Percentiles rank a stretch among this genome's conserved stretches.
phyloP scores from a whole-genome alignment of 2,329 filamentous ascomycete species.

The Xylaria digitata region DNA sequence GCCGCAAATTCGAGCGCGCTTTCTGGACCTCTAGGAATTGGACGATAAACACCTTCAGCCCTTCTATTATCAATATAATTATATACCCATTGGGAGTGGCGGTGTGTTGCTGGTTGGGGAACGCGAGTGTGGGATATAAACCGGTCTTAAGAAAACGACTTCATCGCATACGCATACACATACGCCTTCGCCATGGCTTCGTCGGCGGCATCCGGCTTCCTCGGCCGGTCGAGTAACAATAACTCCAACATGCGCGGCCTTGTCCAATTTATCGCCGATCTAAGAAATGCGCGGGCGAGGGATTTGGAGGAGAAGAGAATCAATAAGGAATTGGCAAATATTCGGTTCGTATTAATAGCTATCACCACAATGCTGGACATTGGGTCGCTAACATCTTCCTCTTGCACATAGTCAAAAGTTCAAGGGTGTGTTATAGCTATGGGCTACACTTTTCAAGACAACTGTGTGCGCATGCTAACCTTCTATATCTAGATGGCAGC shows the following conservation, averaged over 20 bases:
- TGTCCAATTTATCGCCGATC: slow-evolving; percentile 97
- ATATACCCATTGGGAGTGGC: slow-evolving; percentile 33
- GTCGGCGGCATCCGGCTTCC: slow-evolving; percentile 66
- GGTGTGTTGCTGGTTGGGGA: slow-evolving; percentile 32
- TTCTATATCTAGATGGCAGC: slow-evolving; percentile 72
- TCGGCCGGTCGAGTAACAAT: slow-evolving; percentile 73
- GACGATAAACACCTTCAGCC: slow-evolving; percentile 26
- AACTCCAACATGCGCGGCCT: slow-evolving; percentile 82
- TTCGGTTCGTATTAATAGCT: slow-evolving; percentile 68
- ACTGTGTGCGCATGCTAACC: slow-evolving; percentile 41
- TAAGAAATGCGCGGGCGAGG: slow-evolving; percentile 92
- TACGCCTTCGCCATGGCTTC: slow-evolving; percentile 62
- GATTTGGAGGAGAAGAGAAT: slow-evolving; percentile 99
- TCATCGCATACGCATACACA: slow-evolving; percentile 25
- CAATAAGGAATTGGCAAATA: slow-evolving; percentile 99
- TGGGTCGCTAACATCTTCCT: slow-evolving; percentile 34
- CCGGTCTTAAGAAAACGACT: slow-evolving; percentile 39
- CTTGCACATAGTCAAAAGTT: slow-evolving; percentile 80
- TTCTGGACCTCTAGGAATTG: slow-evolving; percentile 42
- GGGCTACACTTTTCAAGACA: neutral
- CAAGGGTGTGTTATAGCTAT: slow-evolving; percentile 68
- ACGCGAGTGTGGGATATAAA: slow-evolving; percentile 42
- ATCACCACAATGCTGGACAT: neutral
- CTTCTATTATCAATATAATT: slow-evolving; percentile 12
- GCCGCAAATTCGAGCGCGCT: slow-evolving; percentile 49